A percentile compares a stretch with the other conserved stretches of the same genome.
Evolutionary conservation across 192 early-diverging fungal species (phyloP).

Genomic region (Podila epigama): DNA sequence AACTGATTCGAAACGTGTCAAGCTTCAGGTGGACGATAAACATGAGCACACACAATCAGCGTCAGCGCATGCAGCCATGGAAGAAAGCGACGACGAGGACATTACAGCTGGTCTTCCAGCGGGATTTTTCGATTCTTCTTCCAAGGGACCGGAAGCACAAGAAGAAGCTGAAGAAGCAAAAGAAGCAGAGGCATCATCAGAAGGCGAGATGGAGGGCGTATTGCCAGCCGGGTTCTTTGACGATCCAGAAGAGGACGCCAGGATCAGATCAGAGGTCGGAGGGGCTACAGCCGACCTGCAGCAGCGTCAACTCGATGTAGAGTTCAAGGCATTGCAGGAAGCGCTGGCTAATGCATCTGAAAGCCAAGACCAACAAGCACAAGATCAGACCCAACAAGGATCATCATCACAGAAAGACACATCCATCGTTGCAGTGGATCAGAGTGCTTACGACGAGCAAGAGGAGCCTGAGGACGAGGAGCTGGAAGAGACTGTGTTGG

Average conservation of each 20-base stretch:
- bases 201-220: slow-evolving; percentile 29
- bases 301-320: slow-evolving; percentile 38
- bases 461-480: slow-evolving; percentile 32
- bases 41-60: slow-evolving; percentile 28
- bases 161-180: not conserved
- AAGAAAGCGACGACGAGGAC: slow-evolving; percentile 41
- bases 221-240: slow-evolving; percentile 66
- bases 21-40: slow-evolving; percentile 6
- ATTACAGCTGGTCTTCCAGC: slow-evolving; percentile 48
- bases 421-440: not conserved
- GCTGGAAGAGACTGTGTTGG: slow-evolving; percentile 37
- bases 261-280: slow-evolving; percentile 41
- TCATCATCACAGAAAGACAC: not conserved
- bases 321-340: slow-evolving; percentile 34
- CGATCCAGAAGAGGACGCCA: slow-evolving; percentile 56
- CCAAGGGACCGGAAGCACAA: no score
- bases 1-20: slow-evolving; percentile 29
- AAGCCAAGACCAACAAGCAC: slow-evolving; percentile 25
- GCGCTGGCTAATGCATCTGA: slow-evolving; percentile 34
- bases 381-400: not conserved
- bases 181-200: not conserved
- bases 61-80: slow-evolving; percentile 5
- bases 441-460: slow-evolving; percentile 25
- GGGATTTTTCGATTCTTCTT: slow-evolving; percentile 54
- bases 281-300: slow-evolving; percentile 39